phyloP scores from a whole-genome alignment of 257 asterid species.

The Solanum arcanum region DNA sequence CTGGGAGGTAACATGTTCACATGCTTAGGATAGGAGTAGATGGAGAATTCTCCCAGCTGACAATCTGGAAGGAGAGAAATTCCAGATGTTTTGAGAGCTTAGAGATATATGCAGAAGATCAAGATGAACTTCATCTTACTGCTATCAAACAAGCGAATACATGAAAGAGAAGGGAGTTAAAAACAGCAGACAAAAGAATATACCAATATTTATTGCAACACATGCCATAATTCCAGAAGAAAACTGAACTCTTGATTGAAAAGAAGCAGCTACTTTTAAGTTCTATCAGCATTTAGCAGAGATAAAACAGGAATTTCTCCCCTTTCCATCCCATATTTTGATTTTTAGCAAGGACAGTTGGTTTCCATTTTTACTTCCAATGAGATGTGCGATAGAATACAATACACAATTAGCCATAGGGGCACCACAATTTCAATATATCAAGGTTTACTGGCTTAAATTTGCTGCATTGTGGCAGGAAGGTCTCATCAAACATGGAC shows the following conservation, averaged over 20 bases:
- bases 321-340: not conserved
- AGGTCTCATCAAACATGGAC: not conserved
- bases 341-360: not conserved
- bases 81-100: too few species aligned
- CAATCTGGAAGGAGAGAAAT: too few species aligned
- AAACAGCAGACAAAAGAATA: not conserved
- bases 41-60: too few species aligned
- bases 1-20: too few species aligned
- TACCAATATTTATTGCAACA: not conserved
- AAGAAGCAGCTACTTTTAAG: not conserved
- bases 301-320: not conserved
- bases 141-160: not conserved
- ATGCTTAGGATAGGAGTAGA: too few species aligned
- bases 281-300: not conserved
- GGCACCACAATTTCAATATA: not conserved
- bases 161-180: not conserved
- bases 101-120: too few species aligned
- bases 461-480: not conserved
- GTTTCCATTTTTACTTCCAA: not conserved
- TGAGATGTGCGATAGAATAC: not conserved
- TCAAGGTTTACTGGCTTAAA: not conserved
- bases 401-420: not conserved
- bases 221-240: not conserved
- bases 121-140: too few species aligned
- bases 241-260: not conserved